These are phyloP conservation scores for Acacia acuminata DNA, from an alignment of 306 rosid genomes.

Conservation along the genomic window DNA sequence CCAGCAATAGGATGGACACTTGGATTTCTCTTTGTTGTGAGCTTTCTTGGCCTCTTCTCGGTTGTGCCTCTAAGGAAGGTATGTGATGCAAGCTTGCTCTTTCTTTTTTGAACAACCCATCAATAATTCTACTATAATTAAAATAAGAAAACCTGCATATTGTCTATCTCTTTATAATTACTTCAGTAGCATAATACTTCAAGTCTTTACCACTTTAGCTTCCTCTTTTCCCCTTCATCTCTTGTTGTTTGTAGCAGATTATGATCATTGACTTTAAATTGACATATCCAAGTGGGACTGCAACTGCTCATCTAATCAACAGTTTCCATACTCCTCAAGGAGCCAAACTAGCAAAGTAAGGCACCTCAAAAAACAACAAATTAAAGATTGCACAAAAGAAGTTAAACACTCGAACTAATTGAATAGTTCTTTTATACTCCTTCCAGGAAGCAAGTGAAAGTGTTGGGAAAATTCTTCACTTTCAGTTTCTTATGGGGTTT, in stretches of 20 bases:
- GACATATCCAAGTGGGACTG: conserved; percentile 73
- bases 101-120: not conserved
- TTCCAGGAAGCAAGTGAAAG: conserved; percentile 58
- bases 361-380: conserved; percentile 6
- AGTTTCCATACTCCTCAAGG: conserved; percentile 67
- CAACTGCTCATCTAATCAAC: conserved; percentile 64
- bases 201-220: not conserved
- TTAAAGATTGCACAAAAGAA: not conserved
- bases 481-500: conserved; percentile 55
- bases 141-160: not conserved
- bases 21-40: conserved; percentile 58
- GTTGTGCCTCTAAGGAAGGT: conserved; percentile 61
- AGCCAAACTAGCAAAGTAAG: conserved; percentile 60
- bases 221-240: not conserved
- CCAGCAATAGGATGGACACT: conserved; percentile 52
- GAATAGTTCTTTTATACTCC: conserved; percentile 10
- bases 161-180: not conserved
- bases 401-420: not conserved
- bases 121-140: not conserved
- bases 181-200: not conserved
- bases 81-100: conserved; percentile 17
- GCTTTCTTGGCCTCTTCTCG: conserved; percentile 60
- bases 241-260: conserved; percentile 35
- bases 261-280: conserved; percentile 57
- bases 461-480: conserved; percentile 53